Evolutionary conservation across 495 filamentous ascomycete species (phyloP), one percentile per base, ranked within the genome.

Genomic region (Rhypophila decipiens): DNA sequence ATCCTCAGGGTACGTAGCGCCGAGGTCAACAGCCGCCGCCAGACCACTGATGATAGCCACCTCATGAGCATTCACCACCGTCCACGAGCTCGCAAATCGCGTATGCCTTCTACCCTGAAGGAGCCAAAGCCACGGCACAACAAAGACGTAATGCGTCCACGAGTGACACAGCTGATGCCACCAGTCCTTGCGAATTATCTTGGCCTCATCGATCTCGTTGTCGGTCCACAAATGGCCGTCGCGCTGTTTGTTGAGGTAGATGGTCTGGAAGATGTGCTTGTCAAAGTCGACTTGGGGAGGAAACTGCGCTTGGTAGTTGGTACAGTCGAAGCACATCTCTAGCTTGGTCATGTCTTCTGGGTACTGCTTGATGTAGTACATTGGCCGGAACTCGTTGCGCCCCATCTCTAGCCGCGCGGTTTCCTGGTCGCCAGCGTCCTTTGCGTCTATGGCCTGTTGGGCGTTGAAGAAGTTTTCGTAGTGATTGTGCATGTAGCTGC

Each of bases 281-380:
- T 73, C 67, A 1, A 46, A 49, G 4, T 42, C 47, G 2, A 64
- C 63, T 1, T 66, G 61, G n/a, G 50, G 49, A 12, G 82, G 79
- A 57, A 94, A 89, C 63, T 94, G 87, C 49, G 84, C 73, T 58
- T 94, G 87, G 66, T 94, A 94, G 56, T 88, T 85, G 15, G 82
- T 85, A 65, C 84, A 87, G 61, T 91, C 86, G 63, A 91, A 94
- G 51, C 78, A 84, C 87, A 94, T 90, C 56, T 94, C 87, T 8
- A 94, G 83, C 52, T 86, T 86, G 11, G 72, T 69, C 10, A 72
- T 75, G 52, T 85, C 82, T 11, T 75, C 54, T 9, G 66, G 56
- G 58, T 88, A 88, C 12, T 72, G 77, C 44, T 88, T 85, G 49
- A 81, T 90, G 63, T 79, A 84, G 66, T 93, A 93, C 87, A 93